These are phyloP conservation scores for Naegleria lovaniensis DNA, from an alignment of 208 protist genomes.

Conservation along the genomic window DNA sequence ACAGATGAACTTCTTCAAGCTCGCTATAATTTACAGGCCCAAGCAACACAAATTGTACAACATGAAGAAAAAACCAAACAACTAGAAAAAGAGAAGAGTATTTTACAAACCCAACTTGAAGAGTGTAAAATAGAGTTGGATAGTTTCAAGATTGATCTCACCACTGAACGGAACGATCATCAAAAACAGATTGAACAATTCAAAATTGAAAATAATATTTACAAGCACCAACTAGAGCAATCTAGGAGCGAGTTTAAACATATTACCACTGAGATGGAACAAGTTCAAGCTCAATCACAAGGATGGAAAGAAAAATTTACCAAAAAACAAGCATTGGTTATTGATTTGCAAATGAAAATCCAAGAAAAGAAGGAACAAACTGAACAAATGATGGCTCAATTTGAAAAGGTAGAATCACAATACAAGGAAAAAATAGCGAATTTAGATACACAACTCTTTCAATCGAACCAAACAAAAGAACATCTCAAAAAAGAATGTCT, in stretches of 20 bases:
- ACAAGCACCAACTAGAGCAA: background rate
- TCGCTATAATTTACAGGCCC: background rate
- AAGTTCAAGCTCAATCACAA: background rate
- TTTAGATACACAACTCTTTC: background rate
- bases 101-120: background rate
- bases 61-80: background rate
- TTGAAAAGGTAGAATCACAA: background rate
- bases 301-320: background rate
- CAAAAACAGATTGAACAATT: background rate
- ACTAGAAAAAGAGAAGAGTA: background rate
- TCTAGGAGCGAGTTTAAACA: background rate
- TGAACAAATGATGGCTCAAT: background rate
- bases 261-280: background rate
- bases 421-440: background rate
- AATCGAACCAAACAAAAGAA: background rate
- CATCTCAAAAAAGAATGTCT: background rate
- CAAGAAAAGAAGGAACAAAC: background rate
- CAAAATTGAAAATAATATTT: background rate
- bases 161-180: background rate
- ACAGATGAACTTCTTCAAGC: background rate
- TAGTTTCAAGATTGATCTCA: background rate
- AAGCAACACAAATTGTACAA: background rate
- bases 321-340: background rate
- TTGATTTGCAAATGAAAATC: background rate
- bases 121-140: background rate